phyloP scores from a whole-genome alignment of 345 rosid genomes.

The Eucalyptus tenuipes region DNA sequence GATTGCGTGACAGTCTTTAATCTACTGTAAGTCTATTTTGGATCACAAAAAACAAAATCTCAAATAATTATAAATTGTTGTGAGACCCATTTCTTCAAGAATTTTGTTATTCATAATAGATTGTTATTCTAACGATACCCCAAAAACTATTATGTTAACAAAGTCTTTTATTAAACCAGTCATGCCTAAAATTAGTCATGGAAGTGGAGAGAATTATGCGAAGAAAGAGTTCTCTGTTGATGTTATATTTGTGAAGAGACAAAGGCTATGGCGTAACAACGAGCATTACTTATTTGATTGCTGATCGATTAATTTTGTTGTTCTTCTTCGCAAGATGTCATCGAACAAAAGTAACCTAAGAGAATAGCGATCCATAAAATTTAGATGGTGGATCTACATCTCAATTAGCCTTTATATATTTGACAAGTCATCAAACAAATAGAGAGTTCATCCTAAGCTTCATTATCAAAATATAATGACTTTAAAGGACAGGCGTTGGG shows the following conservation, averaged over 20 bases:
- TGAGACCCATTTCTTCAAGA: rapidly evolving
- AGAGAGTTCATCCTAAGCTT: neutral
- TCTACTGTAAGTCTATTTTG: rapidly evolving
- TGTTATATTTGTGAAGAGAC: neutral
- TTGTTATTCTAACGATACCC: rapidly evolving
- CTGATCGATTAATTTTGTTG: neutral
- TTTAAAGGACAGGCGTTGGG: neutral
- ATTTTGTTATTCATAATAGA: no score
- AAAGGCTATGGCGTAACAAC: neutral
- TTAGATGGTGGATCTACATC: neutral
- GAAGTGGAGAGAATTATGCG: neutral
- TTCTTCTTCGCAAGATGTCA: neutral
- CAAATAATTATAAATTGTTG: no score
- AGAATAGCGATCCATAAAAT: neutral
- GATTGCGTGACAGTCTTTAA: rapidly evolving
- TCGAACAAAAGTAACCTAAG: neutral
- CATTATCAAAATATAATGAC: neutral
- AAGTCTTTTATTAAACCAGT: neutral
- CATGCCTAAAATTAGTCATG: neutral
- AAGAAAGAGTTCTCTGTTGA: neutral
- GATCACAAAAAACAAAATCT: no score
- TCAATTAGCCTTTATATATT: neutral
- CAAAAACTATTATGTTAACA: rapidly evolving
- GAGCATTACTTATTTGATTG: neutral
- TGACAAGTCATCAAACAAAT: neutral